Base-by-base conservation (phyloP, 228 moss, liverwort and hornwort species). In the Sphagnum magellanicum region DNA sequence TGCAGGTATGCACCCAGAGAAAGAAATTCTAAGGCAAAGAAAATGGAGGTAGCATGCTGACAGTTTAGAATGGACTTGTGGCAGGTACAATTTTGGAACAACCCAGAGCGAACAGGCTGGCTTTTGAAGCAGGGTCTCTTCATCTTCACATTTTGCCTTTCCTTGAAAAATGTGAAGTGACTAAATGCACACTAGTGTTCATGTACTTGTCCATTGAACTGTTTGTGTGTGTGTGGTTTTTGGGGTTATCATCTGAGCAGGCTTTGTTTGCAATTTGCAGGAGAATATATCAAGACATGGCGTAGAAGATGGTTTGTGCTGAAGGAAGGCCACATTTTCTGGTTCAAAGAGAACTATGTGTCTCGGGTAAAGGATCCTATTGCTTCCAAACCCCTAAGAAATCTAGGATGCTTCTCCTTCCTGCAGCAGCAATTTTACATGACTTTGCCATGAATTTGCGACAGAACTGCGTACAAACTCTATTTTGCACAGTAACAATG, bases 321-420 rank as follows among this genome's bases (percentile, higher is more conserved):
- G 83, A 92, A 95, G 83, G 79, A 91, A 80, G 94, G 90, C 49
- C 78, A 79, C 74, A 89, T 95, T 74, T 95, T 95, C 77, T 95
- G 88, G 94, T 95, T 91, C 78, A 95, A 92, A 75, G 92, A 95
- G 48, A 81, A 74, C 63, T 72, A 82, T 8, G 51, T 88, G 48
- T 71, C 77, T n/a, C 67, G 72, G 53, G 60, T 71, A 81, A 74
- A 48, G 77, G 32, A 32, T 32, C 32, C 32, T 32, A 47, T 61
- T 68, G 49, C 65, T 66, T 68, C 49, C 68, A 60, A 58, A 68
- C 50, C 53, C 67, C 67, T 49, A 32, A 70, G 59, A 66, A 53
- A 73, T 59, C 61, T 57, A 51, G 49, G 4, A 48, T 58, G 69
- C 57, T 60, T 46, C 46, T 52, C 7, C 52, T 32, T 47, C 49